These are phyloP conservation scores for Avena eriantha DNA, from an alignment of 176 grass and related monocot species.

Conservation along the genomic window DNA sequence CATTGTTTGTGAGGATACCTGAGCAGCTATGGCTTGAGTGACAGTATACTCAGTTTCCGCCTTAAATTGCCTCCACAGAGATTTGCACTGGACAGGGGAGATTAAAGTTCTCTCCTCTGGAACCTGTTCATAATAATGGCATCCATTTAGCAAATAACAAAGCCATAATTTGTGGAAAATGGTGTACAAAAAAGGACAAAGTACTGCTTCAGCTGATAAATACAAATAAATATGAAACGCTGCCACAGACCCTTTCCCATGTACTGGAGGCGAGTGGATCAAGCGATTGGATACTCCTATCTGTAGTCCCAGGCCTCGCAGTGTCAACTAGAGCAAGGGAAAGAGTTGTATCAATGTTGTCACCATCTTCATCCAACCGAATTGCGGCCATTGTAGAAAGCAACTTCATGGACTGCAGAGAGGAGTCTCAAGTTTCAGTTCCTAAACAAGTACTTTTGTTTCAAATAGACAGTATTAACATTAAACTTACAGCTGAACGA, in stretches of 20 bases:
- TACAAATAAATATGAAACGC: slow-evolving; percentile 20
- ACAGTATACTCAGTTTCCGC: slow-evolving; percentile 93
- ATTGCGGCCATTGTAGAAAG: slow-evolving; percentile 91
- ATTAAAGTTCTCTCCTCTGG: slow-evolving; percentile 75
- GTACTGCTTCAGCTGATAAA: slow-evolving; percentile 29
- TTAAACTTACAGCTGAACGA: slow-evolving; percentile 75
- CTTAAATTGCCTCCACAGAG: slow-evolving; percentile 95
- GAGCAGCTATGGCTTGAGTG: slow-evolving; percentile 90
- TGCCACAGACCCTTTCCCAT: slow-evolving; percentile 79
- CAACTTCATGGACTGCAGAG: slow-evolving; percentile 90
- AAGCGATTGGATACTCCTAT: slow-evolving; percentile 74
- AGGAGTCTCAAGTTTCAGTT: slow-evolving; percentile 17
- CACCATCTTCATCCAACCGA: slow-evolving; percentile 85
- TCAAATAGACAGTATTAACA: slow-evolving; percentile 32
- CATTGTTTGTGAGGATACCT: slow-evolving; percentile 51
- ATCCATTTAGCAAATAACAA: slow-evolving; percentile 36
- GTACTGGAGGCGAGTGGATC: slow-evolving; percentile 93
- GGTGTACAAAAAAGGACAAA: slow-evolving; percentile 26
- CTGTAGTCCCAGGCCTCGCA: slow-evolving; percentile 54
- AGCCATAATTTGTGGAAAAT: slow-evolving; percentile 27
- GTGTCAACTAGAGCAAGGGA: slow-evolving; percentile 73
- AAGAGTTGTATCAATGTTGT: slow-evolving; percentile 82
- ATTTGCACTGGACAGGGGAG: slow-evolving; percentile 89
- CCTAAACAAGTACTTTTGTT: slow-evolving; percentile 21
- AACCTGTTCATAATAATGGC: slow-evolving; percentile 55